Percentiles rank a stretch among this genome's conserved stretches.
Evolutionary conservation across 495 filamentous ascomycete species (phyloP).

Genomic region (Terfezia boudieri): DNA sequence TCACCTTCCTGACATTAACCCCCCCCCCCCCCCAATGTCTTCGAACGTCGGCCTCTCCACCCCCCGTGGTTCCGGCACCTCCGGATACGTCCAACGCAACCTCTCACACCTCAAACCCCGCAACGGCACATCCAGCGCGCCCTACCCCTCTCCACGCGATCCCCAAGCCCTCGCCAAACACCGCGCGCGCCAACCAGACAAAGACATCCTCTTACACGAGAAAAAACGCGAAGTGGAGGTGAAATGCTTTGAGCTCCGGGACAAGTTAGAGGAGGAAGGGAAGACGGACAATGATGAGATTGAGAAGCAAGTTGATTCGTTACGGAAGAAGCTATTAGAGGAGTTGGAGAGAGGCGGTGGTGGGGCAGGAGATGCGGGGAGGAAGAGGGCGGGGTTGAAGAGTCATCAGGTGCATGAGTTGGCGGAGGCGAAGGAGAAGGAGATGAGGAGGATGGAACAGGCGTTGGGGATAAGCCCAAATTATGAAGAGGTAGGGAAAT

Average conservation of each 20-base stretch:
- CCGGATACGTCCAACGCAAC: constrained; percentile 93
- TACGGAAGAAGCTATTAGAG: constrained; percentile 39
- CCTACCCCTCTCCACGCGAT: constrained; percentile 34
- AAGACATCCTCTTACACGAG: constrained; percentile 84
- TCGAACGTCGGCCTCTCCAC: constrained; percentile 95
- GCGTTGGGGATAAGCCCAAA: constrained; percentile 75
- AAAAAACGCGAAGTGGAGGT: constrained; percentile 72
- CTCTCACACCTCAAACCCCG: constrained; percentile 67
- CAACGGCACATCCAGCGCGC: constrained; percentile 22
- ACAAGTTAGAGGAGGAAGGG: constrained; percentile 76
- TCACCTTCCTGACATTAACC: neutral
- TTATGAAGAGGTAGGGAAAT: constrained; percentile 39
- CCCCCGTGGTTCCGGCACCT: constrained; percentile 83
- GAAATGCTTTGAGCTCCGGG: constrained; percentile 72
- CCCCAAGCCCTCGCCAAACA: constrained; percentile 49
- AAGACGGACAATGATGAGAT: constrained; percentile 10
- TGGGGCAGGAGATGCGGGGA: constrained; percentile 10
- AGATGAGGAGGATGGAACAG: constrained; percentile 71
- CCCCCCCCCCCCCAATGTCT: constrained; percentile 38
- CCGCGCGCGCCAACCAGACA: constrained; percentile 63
- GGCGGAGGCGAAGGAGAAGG: constrained; percentile 77
- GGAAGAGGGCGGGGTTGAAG: constrained; percentile 50
- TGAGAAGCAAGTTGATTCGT: constrained; percentile 37
- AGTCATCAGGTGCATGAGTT: constrained; percentile 88
- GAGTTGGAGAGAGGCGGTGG: constrained; percentile 28